A percentile compares a stretch with the other conserved stretches of the same genome.
Conservation (phyloP, 1,284 basidiomycete species). For the Uromyces viciae-fabae region DNA sequence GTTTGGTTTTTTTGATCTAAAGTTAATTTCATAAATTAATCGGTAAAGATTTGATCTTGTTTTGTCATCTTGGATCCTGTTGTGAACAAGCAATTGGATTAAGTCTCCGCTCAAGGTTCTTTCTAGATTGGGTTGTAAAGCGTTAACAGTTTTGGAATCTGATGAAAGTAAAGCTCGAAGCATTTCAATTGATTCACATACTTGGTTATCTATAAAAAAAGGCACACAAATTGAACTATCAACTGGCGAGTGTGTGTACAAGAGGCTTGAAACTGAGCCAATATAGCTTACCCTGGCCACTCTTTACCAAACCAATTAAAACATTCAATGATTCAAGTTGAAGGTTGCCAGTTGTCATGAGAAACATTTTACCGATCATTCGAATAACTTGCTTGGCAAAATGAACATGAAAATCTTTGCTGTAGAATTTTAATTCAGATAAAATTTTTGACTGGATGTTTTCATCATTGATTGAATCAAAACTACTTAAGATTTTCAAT, state of each 20-base stretch:
- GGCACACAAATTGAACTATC: constrained; percentile 60
- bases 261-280: constrained; percentile 65
- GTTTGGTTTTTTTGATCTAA: background rate
- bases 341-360: constrained; percentile 17
- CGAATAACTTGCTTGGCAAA: constrained; percentile 39
- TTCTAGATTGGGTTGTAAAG: constrained; percentile 21
- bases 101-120: constrained; percentile 15
- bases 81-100: constrained; percentile 15
- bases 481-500: constrained; percentile 35
- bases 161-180: constrained; percentile 34
- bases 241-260: constrained; percentile 53
- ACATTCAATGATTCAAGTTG: constrained; percentile 68
- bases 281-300: constrained; percentile 68
- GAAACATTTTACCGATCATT: constrained; percentile 18
- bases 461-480: constrained; percentile 14
- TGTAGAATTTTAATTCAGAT: constrained; percentile 33
- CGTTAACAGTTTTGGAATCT: background rate
- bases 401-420: constrained; percentile 12
- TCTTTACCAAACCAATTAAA: constrained; percentile 63
- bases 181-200: constrained; percentile 30
- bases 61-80: constrained; percentile 26
- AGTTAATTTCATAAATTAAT: constrained; percentile 11
- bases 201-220: constrained; percentile 60
- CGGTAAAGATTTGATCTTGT: constrained; percentile 28
- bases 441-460: constrained; percentile 1